Base-by-base conservation (phyloP, 2,329 filamentous ascomycete species). In the Immersiporthe knoxdaviesiana region DNA sequence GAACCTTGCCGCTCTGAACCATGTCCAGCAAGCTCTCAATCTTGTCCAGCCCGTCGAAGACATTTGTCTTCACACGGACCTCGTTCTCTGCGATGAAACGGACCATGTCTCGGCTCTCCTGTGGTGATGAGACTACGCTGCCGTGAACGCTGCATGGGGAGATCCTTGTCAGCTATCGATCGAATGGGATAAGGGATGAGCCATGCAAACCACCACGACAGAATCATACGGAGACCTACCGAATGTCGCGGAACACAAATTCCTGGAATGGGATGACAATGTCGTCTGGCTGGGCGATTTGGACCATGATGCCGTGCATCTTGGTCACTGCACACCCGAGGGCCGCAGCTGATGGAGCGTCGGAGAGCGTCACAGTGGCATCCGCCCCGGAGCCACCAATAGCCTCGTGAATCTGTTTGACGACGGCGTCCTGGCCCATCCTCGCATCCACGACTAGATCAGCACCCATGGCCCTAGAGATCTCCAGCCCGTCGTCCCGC, bases 271-370 rank as follows among this genome's bases (percentile, higher is more conserved):
- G 64, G 24, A 66, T 60, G 14, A 58, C 39, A 5, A 66, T 18
- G 11, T 78, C 77, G 1, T 73, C 75, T 27, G 78, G 78, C 76
- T 88, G 87, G n/a, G 86, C 87, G 62, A 90, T 83, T 75, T 90
- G 86, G 1, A 90, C 79, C 74, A 89, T 79, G 0, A 79, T 82
- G 2, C 86, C 87, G 74, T 90, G 88, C 82, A 85, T 88, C 73
- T 81, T 84, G 0, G 88, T 90, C 0, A 88, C 78, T 0, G 86
- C 86, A 30, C 64, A 66, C n/a, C 37, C 64, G 24, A 65, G 76
- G 6, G 81, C 85, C 54, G 85, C 83, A 2, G 87, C 83, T 0
- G 77, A 77, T 1, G 79, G 75, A 24, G 84, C 83, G 71, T 89
- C 87, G n/a, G 82, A 82, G 0, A 90, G 75, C 62, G 84, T 84